phyloP scores from a whole-genome alignment of 2,329 filamentous ascomycete genomes.

The Mycogone perniciosa region DNA sequence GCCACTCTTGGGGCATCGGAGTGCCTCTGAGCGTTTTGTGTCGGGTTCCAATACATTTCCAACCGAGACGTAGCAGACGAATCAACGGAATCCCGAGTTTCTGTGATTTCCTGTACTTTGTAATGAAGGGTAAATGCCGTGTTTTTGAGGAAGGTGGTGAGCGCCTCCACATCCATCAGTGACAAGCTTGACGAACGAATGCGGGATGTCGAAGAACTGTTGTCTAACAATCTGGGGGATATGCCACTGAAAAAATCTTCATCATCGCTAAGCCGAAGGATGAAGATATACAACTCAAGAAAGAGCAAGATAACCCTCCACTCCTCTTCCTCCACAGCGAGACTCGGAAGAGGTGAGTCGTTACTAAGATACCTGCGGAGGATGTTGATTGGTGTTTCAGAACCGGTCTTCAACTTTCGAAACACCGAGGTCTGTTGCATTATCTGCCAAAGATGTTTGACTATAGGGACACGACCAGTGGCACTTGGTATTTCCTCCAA shows the following conservation, averaged over 20 bases:
- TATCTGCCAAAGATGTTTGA: conserved; percentile 72
- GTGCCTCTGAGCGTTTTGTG: not conserved
- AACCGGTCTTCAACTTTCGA: conserved; percentile 24
- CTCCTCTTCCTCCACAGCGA: conserved; percentile 43
- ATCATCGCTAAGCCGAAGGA: conserved; percentile 88
- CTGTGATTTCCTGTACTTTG: conserved; percentile 59
- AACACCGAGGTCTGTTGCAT: conserved; percentile 40
- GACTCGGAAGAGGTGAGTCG: conserved; percentile 21
- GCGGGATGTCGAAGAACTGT: conserved; percentile 37
- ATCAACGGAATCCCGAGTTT: conserved; percentile 19
- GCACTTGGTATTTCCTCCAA: conserved; percentile 39
- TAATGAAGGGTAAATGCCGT: conserved; percentile 86
- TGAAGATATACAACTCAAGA: conserved; percentile 88
- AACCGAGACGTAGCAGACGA: conserved; percentile 21
- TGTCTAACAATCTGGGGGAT: conserved; percentile 32
- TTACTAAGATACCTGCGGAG: conserved; percentile 26
- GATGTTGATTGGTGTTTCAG: conserved; percentile 23
- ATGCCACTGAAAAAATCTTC: conserved; percentile 79
- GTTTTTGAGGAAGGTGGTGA: conserved; percentile 84
- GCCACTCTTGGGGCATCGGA: not conserved
- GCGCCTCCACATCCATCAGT: conserved; percentile 61
- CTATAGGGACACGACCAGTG: conserved; percentile 51
- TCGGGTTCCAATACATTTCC: conserved; percentile 23
- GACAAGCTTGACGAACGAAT: conserved; percentile 61
- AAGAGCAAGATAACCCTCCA: conserved; percentile 90